Conservation (phyloP, 2,329 filamentous ascomycete species). For the Fusarium sp. region DNA sequence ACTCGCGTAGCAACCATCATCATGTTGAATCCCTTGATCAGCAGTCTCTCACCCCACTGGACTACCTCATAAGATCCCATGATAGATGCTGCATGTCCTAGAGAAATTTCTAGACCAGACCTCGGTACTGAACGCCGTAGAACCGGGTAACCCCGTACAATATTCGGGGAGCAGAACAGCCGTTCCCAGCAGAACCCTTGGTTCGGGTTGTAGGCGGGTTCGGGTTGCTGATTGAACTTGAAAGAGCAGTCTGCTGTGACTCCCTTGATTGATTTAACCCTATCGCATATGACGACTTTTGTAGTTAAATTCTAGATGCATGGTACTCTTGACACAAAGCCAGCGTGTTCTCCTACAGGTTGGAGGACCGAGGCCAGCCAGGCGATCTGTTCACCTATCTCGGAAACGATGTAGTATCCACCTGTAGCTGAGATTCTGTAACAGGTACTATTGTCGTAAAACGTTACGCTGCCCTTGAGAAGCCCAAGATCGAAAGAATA, state of each 20-base stretch:
- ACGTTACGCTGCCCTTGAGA: background rate
- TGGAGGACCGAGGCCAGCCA: constrained; percentile 9
- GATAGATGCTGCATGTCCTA: background rate
- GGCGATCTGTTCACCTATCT: constrained; percentile 19
- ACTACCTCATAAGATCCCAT: constrained; percentile 2
- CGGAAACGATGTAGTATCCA: background rate
- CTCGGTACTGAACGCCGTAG: background rate
- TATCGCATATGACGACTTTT: accelerated
- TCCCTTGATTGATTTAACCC: accelerated
- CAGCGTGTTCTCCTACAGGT: too few relatives aligned
- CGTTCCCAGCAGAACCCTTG: constrained; percentile 16
- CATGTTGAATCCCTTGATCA: constrained; percentile 27
- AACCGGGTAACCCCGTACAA: constrained; percentile 7
- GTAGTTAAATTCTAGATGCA: background rate
- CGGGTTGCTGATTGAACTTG: accelerated
- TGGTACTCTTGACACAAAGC: background rate
- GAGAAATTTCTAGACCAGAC: constrained; percentile 13
- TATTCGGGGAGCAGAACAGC: background rate
- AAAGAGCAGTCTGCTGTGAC: background rate
- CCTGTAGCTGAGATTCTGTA: background rate
- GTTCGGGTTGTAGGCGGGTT: too few relatives aligned
- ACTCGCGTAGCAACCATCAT: background rate
- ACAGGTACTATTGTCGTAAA: too few relatives aligned
- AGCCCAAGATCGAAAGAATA: background rate
- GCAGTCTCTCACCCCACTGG: background rate